Evolutionary conservation across 257 asterid genomes (phyloP).

Genomic region (Solanum habrochaites): DNA sequence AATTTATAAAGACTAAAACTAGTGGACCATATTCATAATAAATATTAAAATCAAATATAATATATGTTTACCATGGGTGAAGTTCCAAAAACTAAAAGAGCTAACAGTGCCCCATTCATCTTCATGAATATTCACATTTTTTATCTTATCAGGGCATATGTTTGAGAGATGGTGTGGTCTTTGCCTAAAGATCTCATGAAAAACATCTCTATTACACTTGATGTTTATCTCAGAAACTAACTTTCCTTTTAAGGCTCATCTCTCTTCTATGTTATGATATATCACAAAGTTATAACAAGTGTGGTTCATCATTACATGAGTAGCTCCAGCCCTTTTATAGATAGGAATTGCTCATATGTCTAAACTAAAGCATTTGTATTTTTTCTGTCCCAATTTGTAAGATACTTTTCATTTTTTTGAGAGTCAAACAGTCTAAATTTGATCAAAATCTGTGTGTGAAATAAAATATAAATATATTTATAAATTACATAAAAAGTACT

Average conservation of each 20-base stretch:
- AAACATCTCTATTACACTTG: background rate
- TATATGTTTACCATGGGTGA: background rate
- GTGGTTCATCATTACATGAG: background rate
- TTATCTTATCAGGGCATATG: background rate
- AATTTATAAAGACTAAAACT: no score
- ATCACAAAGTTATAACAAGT: background rate
- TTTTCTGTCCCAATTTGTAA: no score
- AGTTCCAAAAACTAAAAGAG: background rate
- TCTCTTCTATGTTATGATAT: background rate
- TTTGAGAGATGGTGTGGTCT: background rate
- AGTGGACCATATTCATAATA: background rate
- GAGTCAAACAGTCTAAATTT: no score
- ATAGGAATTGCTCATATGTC: no score
- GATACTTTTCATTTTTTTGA: no score
- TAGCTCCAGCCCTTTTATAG: no score
- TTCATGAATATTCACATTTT: background rate
- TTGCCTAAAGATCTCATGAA: background rate
- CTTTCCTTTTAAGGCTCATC: background rate
- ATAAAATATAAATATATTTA: no score
- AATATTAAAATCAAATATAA: background rate
- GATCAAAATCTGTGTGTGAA: no score
- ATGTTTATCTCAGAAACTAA: background rate
- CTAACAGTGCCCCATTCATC: conserved; percentile 1
- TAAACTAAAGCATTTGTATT: no score
- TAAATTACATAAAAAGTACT: no score